Evolutionary conservation across 164 flowering plant species (phyloP).

Genomic region (Liriodendron chinense): DNA sequence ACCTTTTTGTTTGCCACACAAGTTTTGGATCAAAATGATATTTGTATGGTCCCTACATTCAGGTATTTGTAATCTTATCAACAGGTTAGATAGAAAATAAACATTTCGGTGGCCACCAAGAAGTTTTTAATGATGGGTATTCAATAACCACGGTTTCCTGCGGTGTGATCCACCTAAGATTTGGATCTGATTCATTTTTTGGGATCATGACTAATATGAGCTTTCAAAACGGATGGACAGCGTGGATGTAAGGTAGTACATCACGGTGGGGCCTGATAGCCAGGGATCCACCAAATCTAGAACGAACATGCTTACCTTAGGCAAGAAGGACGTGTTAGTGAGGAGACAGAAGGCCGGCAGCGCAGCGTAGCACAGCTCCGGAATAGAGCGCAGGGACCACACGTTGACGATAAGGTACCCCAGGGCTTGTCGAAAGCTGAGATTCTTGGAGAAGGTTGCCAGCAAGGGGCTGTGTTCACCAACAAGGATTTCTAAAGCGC

Average conservation of each 20-base stretch:
- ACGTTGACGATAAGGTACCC: conserved; percentile 18
- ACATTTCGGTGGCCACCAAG: no score
- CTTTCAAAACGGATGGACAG: no score
- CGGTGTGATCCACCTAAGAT: no score
- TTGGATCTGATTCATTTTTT: no score
- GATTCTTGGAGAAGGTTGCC: conserved; percentile 22
- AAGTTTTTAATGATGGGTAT: no score
- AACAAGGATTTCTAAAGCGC: conserved; percentile 48
- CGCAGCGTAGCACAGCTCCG: conserved; percentile 45
- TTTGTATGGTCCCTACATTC: no score
- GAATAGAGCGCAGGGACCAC: conserved; percentile 40
- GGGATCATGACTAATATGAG: no score
- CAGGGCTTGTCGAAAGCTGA: conserved; percentile 43
- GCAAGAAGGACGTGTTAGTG: conserved; percentile 43
- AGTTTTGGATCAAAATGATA: no score
- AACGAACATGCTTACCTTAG: conserved; percentile 32
- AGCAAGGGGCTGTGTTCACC: conserved; percentile 33
- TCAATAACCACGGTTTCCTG: no score
- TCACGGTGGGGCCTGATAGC: not conserved
- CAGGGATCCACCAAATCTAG: not conserved
- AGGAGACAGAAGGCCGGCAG: conserved; percentile 59
- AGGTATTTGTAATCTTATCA: no score
- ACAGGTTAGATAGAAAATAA: not conserved
- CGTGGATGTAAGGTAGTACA: no score
- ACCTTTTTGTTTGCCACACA: no score